Base-by-base conservation (phyloP, 768 basidiomycete genomes). In the Pulveroboletus sp. region DNA sequence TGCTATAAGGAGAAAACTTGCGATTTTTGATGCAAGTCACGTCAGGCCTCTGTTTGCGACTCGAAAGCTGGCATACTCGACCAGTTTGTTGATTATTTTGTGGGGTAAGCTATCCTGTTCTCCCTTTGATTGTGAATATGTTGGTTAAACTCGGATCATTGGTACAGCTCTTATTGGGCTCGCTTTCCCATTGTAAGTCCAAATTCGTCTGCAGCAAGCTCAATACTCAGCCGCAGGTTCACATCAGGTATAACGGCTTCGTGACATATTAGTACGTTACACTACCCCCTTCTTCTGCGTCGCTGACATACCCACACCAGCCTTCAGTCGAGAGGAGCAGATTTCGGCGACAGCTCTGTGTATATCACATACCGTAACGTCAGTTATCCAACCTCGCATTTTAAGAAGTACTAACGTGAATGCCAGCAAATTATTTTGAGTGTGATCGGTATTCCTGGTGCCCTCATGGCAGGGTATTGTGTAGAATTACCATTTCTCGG, bases 341-440 rank as follows among this genome's bases (percentile, higher is more conserved):
- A 80, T 43, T 85, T 87, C 44, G 86, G 86, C 2, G 85, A 87
- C 49, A 76, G 80, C 0, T 85, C 83, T 5, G 64, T 81, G 4
- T 80, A 85, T 55, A 84, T 82, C 55, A 86, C 85, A 1, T 90
- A 90, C 55, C 79, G 87, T 17, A 89, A 89, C 49, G 83, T 83
- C 56, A 34, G 59, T 51, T 1, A 14, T 13, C n/a, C 20, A 16
- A 36, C 14, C 10, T 13, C 5, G 11, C 10, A 31, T 4, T 31
- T 14, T 53, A 17, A 17, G n/a, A 43, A 23, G 24, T 41, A 21
- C 53, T 59, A 23, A 67, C 21, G 29, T 4, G 6, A 31, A 25
- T 7, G 6, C 16, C 52, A 79, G 77, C 73, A 78, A 73, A 75
- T 79, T 31, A 82, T 83, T 38, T 48, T 82, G 35, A 79, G 76